Conservation (phyloP, 2,329 filamentous ascomycete genomes). For the Xylariaceae sp. region DNA sequence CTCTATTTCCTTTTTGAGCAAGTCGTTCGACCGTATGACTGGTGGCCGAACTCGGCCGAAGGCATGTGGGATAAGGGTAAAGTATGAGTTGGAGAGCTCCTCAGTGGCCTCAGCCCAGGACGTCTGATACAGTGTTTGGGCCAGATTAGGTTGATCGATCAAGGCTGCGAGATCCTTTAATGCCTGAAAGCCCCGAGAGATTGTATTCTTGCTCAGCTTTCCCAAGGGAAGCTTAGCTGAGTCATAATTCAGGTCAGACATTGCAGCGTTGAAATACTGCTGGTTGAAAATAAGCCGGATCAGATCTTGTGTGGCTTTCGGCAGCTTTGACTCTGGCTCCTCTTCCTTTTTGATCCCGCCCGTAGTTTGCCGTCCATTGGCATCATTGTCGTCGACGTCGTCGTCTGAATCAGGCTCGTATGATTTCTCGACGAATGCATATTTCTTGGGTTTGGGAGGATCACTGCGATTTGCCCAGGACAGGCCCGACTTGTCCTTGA, state of each 20-base stretch:
- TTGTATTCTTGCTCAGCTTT: constrained; percentile 77
- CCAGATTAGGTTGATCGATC: constrained; percentile 52
- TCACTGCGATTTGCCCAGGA: constrained; percentile 52
- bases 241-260: constrained; percentile 68
- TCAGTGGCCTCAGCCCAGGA: constrained; percentile 47
- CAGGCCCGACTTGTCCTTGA: constrained; percentile 60
- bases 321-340: constrained; percentile 26
- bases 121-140: constrained; percentile 42
- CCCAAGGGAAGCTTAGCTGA: constrained; percentile 76
- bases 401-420: constrained; percentile 65
- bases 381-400: constrained; percentile 30
- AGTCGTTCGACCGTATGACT: constrained; percentile 53
- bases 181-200: constrained; percentile 70
- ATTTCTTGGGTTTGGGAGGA: constrained; percentile 64
- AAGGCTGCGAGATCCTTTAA: constrained; percentile 73
- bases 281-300: constrained; percentile 84
- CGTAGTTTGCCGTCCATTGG: constrained; percentile 1
- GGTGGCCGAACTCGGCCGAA: constrained; percentile 71
- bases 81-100: constrained; percentile 72
- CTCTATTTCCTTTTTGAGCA: constrained; percentile 74
- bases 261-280: constrained; percentile 64
- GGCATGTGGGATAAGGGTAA: constrained; percentile 76
- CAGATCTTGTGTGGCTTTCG: constrained; percentile 58
- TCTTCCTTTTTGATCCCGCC: constrained; percentile 23
- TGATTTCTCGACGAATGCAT: constrained; percentile 76